Conservation (phyloP, 1,284 basidiomycete species). For the Serendipita sp. region DNA sequence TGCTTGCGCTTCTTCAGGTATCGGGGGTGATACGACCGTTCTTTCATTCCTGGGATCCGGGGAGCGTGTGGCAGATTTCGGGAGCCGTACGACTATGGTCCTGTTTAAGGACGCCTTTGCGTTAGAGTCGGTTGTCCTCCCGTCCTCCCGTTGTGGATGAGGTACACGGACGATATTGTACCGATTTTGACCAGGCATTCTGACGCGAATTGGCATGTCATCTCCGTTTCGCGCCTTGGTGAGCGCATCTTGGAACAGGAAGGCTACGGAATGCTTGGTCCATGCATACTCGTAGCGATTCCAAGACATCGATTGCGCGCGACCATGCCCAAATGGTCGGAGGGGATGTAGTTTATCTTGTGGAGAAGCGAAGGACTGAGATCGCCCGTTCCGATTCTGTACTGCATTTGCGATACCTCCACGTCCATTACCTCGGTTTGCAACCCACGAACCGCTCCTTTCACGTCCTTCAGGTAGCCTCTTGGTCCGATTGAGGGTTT, state of each 20-base stretch:
- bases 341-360: constrained; percentile 16
- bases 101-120: background rate
- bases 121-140: background rate
- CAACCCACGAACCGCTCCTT: constrained; percentile 29
- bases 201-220: constrained; percentile 40
- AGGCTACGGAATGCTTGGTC: constrained; percentile 64
- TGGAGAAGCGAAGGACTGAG: constrained; percentile 19
- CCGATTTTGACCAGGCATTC: constrained; percentile 33
- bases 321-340: constrained; percentile 18
- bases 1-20: background rate
- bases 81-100: background rate
- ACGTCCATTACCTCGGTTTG: constrained; percentile 29
- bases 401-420: constrained; percentile 15
- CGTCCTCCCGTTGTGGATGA: background rate
- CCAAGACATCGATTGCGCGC: constrained; percentile 31
- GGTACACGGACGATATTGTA: background rate
- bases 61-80: background rate
- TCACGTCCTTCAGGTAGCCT: constrained; percentile 19
- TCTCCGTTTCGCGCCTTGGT: constrained; percentile 42
- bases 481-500: constrained; percentile 22
- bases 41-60: background rate
- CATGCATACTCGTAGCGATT: constrained; percentile 58
- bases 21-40: background rate
- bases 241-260: constrained; percentile 46
- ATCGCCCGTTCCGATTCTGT: constrained; percentile 25